Evolutionary conservation across 345 rosid species (phyloP).

Genomic region (Eucalyptus viminalis): DNA sequence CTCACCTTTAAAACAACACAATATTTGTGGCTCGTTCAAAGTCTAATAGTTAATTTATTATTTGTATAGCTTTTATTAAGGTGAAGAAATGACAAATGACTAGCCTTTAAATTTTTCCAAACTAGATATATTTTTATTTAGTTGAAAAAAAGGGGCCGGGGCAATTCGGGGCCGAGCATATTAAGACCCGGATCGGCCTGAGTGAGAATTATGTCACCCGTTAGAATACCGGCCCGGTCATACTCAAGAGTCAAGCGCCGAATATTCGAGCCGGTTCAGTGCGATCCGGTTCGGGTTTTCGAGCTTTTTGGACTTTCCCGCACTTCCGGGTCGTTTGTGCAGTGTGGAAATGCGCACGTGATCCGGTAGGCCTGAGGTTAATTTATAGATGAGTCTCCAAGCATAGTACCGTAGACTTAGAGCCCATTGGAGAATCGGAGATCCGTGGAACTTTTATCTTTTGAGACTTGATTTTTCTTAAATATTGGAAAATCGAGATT

Average conservation of each 20-base stretch:
- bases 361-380: background rate
- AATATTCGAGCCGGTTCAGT: background rate
- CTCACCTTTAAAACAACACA: background rate
- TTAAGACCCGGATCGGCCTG: background rate
- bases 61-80: background rate
- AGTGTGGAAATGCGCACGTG: background rate
- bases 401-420: background rate
- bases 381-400: background rate
- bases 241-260: background rate
- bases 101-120: background rate
- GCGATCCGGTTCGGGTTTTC: background rate
- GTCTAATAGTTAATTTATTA: background rate
- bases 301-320: background rate
- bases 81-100: background rate
- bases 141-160: background rate
- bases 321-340: background rate
- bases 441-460: background rate
- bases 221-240: background rate
- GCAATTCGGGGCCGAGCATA: background rate
- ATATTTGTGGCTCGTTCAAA: background rate
- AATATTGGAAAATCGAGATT: background rate
- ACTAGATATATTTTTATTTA: background rate
- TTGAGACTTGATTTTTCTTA: background rate
- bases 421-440: background rate
- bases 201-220: background rate